Evolutionary conservation across 805 yeast species (phyloP).

Genomic region (Candida chauliodis): DNA sequence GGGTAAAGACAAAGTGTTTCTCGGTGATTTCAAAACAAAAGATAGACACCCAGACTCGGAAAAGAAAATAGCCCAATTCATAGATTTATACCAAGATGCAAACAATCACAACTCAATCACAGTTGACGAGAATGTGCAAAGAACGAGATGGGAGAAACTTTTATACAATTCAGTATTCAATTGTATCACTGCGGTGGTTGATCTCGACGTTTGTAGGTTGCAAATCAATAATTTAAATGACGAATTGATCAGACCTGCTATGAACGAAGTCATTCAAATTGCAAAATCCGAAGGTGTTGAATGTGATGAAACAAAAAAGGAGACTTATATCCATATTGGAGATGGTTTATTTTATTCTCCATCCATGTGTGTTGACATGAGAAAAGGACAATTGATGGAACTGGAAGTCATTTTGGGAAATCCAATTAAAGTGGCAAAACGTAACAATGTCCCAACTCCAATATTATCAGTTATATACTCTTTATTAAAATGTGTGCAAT

Average conservation of each 20-base stretch:
- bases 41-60: conserved; percentile 10
- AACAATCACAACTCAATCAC: conserved; percentile 22
- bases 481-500: conserved; percentile 59
- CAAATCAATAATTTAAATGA: conserved; percentile 33
- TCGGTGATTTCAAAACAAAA: conserved; percentile 22
- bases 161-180: conserved; percentile 35
- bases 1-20: conserved; percentile 18
- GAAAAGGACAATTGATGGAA: conserved; percentile 36
- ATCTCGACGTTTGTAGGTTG: conserved; percentile 32
- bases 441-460: conserved; percentile 50
- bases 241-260: conserved; percentile 48
- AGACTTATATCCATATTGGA: conserved; percentile 48
- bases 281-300: conserved; percentile 68
- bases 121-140: conserved; percentile 27
- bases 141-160: conserved; percentile 38
- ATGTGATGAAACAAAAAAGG: conserved; percentile 43
- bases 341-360: conserved; percentile 42
- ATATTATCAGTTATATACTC: conserved; percentile 53
- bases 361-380: conserved; percentile 38
- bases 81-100: conserved; percentile 25
- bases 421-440: conserved; percentile 35
- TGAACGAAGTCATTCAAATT: conserved; percentile 61
- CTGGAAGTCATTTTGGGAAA: conserved; percentile 39
- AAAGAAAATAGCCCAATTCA: conserved; percentile 18
- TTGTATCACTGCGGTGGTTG: conserved; percentile 31